A percentile compares a stretch with the other conserved stretches of the same genome.
Evolutionary conservation across 192 early-diverging fungal genomes (phyloP).

Genomic region (Backusella psychrophila): DNA sequence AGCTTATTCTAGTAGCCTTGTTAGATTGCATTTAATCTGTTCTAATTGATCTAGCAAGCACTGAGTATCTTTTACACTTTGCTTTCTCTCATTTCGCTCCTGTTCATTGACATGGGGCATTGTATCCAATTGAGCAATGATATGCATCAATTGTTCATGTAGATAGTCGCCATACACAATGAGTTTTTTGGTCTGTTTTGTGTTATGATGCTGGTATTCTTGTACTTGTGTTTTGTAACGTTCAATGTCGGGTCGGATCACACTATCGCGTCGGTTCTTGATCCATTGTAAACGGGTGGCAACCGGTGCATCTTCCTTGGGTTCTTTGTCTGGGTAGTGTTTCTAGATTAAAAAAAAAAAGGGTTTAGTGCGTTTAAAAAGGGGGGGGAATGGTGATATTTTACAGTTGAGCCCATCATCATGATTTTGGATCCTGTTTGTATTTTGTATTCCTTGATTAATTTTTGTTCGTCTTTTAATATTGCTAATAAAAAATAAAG

Average conservation of each 20-base stretch:
- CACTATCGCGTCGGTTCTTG: background rate
- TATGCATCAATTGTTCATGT: slow-evolving; percentile 11
- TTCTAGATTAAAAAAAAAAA: background rate
- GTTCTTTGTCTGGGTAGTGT: background rate
- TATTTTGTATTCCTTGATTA: slow-evolving; percentile 12
- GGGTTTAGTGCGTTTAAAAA: background rate
- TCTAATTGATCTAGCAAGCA: background rate
- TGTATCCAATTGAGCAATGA: slow-evolving; percentile 14
- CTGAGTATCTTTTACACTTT: background rate
- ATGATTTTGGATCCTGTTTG: slow-evolving; percentile 7
- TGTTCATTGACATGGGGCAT: background rate
- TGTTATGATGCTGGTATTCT: background rate
- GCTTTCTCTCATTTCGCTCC: background rate
- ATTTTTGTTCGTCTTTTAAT: slow-evolving; percentile 7
- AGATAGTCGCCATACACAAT: background rate
- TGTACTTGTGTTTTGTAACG: background rate
- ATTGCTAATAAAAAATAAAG: background rate
- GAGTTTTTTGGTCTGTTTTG: background rate
- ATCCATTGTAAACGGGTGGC: slow-evolving; percentile 3
- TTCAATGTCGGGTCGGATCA: background rate
- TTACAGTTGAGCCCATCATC: slow-evolving; percentile 4
- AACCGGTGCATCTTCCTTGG: slow-evolving; percentile 8
- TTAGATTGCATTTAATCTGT: background rate
- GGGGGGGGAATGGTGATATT: background rate
- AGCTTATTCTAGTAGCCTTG: background rate